Conservation (phyloP, 179 eudicot genomes). For the Corrigiola litoralis region DNA sequence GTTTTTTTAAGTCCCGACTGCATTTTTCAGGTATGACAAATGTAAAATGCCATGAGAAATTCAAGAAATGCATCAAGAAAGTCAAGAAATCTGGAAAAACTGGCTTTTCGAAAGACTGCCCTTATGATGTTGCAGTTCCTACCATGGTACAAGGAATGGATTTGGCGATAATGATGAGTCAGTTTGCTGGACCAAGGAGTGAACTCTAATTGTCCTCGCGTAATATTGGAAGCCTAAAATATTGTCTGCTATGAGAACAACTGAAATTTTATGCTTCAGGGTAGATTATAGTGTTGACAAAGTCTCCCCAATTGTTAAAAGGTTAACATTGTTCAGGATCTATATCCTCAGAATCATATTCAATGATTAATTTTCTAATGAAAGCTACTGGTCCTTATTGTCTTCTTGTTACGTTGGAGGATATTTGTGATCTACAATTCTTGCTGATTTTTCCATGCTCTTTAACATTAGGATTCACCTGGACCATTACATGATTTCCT, state of each 20-base stretch:
- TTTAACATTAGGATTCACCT: too few species aligned
- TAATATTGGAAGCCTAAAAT: neutral
- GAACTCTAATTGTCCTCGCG: constrained; percentile 35
- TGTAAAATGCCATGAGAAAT: constrained; percentile 80
- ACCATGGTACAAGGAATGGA: constrained; percentile 96
- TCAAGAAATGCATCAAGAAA: constrained; percentile 87
- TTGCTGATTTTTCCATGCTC: too few species aligned
- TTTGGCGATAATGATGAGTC: constrained; percentile 82
- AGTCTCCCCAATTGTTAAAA: neutral
- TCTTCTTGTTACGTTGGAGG: too few species aligned
- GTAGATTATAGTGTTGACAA: neutral
- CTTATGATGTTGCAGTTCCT: constrained; percentile 67
- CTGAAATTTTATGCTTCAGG: neutral
- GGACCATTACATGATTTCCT: too few species aligned
- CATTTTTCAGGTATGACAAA: constrained; percentile 59
- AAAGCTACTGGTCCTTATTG: too few species aligned
- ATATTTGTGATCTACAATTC: too few species aligned
- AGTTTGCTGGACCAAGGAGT: constrained; percentile 43
- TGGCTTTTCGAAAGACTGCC: constrained; percentile 70
- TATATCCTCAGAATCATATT: too few species aligned
- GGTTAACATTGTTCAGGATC: neutral
- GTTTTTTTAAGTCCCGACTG: too few species aligned
- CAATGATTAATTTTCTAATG: too few species aligned
- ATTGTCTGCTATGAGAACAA: neutral
- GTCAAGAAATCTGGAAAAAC: constrained; percentile 76